Conservation (phyloP, 768 basidiomycete genomes). For the Strobilomyces dryophilus region DNA sequence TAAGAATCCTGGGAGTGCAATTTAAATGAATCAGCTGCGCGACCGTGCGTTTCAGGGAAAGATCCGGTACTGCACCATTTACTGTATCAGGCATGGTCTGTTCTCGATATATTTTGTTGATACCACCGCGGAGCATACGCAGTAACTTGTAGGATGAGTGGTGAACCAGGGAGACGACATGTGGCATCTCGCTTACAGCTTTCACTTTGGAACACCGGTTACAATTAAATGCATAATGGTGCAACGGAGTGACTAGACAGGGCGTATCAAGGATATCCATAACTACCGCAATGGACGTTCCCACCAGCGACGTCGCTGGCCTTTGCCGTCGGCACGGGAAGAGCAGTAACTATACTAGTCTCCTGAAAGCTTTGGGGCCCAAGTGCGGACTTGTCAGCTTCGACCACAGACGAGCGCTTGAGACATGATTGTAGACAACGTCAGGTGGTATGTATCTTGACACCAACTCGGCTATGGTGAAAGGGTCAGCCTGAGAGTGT, state of each 20-base stretch:
- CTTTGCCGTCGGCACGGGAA: neutral
- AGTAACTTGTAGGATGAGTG: neutral
- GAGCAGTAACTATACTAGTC: neutral
- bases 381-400: neutral
- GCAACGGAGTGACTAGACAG: neutral
- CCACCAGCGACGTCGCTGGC: neutral
- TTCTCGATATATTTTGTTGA: neutral
- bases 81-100: neutral
- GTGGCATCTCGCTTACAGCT: neutral
- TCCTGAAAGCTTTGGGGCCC: neutral
- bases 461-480: neutral
- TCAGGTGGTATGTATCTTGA: neutral
- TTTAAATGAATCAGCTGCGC: neutral
- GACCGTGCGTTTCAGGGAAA: slow-evolving; percentile 16
- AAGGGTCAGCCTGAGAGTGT: neutral
- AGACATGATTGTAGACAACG: neutral
- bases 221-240: slow-evolving; percentile 1
- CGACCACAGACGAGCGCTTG: neutral
- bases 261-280: slow-evolving; percentile 17
- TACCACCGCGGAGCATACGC: neutral
- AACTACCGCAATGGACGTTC: slow-evolving; percentile 7
- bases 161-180: neutral
- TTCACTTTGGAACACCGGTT: neutral
- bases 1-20: slow-evolving; percentile 5
- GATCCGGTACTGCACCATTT: slow-evolving; percentile 6